These are phyloP conservation scores for Protomyces gravidus DNA, from an alignment of 1,139 yeast species.

Conservation along the genomic window DNA sequence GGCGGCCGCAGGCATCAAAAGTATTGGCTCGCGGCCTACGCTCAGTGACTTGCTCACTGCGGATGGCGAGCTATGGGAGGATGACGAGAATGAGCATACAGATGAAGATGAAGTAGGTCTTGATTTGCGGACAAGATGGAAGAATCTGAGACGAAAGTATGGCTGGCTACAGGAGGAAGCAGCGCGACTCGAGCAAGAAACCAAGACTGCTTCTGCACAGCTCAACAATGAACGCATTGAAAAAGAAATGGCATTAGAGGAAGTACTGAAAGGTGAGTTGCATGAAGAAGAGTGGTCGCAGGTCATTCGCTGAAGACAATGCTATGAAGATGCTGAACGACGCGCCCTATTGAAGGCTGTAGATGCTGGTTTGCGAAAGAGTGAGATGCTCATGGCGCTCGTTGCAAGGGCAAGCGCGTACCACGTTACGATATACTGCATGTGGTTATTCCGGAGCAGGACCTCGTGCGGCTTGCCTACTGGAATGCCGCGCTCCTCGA, in stretches of 20 bases:
- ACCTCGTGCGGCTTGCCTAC: slow-evolving; percentile 75
- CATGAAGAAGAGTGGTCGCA: slow-evolving; percentile 31
- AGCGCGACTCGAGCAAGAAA: slow-evolving; percentile 46
- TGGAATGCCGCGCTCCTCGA: slow-evolving; percentile 69
- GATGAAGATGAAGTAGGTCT: slow-evolving; percentile 37
- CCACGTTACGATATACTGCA: slow-evolving; percentile 93
- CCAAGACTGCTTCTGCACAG: slow-evolving; percentile 43
- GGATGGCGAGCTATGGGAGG: slow-evolving; percentile 27
- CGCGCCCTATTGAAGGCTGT: not conserved
- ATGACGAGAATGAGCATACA: slow-evolving; percentile 30
- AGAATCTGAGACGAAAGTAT: slow-evolving; percentile 42
- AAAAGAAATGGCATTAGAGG: slow-evolving; percentile 58
- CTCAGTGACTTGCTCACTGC: not conserved
- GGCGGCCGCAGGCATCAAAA: slow-evolving; percentile 20
- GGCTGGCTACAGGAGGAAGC: slow-evolving; percentile 52
- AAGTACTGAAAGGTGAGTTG: slow-evolving; percentile 42
- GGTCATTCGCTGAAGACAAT: not conserved
- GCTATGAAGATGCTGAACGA: not conserved
- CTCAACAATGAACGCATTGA: slow-evolving; percentile 52
- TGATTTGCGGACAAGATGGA: slow-evolving; percentile 34
- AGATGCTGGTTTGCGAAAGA: not conserved
- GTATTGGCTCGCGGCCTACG: not conserved
- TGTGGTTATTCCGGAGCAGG: slow-evolving; percentile 78
- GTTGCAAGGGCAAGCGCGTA: slow-evolving; percentile 37
- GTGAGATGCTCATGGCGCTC: not conserved